Conservation (phyloP, 1,284 basidiomycete species). For the Apiotrichum akiyoshidainum region DNA sequence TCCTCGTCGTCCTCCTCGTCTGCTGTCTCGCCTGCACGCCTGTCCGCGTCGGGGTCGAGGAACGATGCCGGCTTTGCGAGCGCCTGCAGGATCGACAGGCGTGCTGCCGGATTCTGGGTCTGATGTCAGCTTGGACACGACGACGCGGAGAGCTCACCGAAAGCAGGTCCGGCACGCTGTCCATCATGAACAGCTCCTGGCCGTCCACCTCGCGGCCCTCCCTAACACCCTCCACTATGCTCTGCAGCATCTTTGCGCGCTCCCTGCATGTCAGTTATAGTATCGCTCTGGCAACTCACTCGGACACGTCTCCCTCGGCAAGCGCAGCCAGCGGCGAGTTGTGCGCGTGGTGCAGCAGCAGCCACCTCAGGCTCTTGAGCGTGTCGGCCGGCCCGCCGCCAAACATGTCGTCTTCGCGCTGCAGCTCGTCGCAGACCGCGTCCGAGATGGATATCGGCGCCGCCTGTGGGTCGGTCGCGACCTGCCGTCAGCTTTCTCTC, state of each 20-base stretch:
- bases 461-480: constrained; percentile 5
- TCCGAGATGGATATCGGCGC: constrained; percentile 23
- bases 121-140: not conserved
- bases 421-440: constrained; percentile 30
- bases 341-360: constrained; percentile 29
- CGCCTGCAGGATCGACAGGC: constrained; percentile 20
- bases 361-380: constrained; percentile 40
- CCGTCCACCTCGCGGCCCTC: constrained; percentile 17
- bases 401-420: constrained; percentile 25
- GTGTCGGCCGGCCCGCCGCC: constrained; percentile 29
- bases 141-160: constrained; percentile 8
- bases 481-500: constrained; percentile 10
- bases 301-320: not conserved
- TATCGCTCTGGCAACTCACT: not conserved
- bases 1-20: not conserved
- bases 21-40: not conserved
- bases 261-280: constrained; percentile 1
- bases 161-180: constrained; percentile 17
- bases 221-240: not conserved
- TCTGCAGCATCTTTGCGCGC: not conserved
- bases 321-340: constrained; percentile 29
- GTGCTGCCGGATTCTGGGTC: constrained; percentile 20
- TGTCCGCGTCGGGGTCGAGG: not conserved
- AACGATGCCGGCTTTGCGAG: constrained; percentile 11
- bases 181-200: constrained; percentile 22